phyloP scores from a whole-genome alignment of 768 basidiomycete genomes.

The Russula ochroleuca region DNA sequence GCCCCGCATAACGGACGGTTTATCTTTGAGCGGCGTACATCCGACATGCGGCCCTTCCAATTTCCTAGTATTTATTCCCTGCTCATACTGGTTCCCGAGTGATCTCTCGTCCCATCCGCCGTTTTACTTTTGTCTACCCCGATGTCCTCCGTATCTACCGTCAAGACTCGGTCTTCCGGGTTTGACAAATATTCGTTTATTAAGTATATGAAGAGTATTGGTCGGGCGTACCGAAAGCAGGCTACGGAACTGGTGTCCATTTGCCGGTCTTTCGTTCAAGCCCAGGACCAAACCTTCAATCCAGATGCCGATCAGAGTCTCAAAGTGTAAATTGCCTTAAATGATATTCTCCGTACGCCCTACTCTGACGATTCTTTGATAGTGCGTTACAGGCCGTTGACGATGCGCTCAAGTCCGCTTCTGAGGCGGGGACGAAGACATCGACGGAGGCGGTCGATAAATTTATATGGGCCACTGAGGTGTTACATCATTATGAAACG shows the following conservation, averaged over 20 bases:
- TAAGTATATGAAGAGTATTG: constrained; percentile 12
- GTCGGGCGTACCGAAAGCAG: constrained; percentile 11
- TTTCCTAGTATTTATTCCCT: not conserved
- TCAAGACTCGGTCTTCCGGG: too few relatives aligned
- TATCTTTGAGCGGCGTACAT: not conserved
- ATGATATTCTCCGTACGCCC: not conserved
- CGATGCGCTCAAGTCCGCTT: not conserved
- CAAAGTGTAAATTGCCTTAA: not conserved
- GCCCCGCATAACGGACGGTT: not conserved
- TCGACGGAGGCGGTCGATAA: not conserved
- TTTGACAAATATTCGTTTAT: constrained; percentile 9
- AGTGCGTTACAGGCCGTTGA: constrained; percentile 2
- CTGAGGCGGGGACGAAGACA: not conserved
- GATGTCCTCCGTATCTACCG: not conserved
- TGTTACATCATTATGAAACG: not conserved
- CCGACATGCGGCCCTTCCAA: not conserved
- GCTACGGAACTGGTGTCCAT: constrained; percentile 10
- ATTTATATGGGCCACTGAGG: not conserved
- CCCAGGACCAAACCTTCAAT: not conserved
- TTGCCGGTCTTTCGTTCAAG: constrained; percentile 9
- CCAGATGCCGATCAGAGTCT: not conserved
- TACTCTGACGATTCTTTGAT: not conserved
- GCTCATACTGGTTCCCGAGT: not conserved
- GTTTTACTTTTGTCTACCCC: not conserved
- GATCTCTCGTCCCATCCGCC: not conserved